Percentiles rank a stretch among this genome's conserved stretches.
Evolutionary conservation across 164 flowering plant genomes (phyloP).

Genomic region (Macadamia tetraphylla): DNA sequence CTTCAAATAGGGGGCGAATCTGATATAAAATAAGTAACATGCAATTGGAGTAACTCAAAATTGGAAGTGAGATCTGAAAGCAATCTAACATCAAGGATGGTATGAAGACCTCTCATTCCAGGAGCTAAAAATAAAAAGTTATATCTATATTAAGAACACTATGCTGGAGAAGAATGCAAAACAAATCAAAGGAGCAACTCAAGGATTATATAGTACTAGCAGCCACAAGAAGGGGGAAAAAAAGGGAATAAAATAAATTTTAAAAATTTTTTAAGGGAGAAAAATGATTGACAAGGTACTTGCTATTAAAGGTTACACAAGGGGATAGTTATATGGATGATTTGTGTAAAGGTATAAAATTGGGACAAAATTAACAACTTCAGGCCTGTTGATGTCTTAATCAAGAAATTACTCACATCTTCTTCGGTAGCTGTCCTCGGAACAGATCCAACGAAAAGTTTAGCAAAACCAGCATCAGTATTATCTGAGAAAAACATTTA

Average conservation of each 20-base stretch:
- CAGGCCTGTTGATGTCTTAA: background rate
- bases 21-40: slow-evolving; percentile 20
- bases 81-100: too few relatives aligned
- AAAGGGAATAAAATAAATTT: too few relatives aligned
- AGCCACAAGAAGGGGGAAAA: too few relatives aligned
- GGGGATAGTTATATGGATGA: background rate
- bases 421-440: slow-evolving; percentile 68
- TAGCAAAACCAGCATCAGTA: slow-evolving; percentile 44
- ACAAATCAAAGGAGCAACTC: too few relatives aligned
- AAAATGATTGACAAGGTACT: background rate
- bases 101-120: too few relatives aligned
- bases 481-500: slow-evolving; percentile 27
- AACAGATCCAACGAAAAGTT: slow-evolving; percentile 79
- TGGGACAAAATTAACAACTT: background rate
- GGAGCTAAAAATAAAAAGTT: too few relatives aligned
- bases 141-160: too few relatives aligned
- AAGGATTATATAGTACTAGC: too few relatives aligned
- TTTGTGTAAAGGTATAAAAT: background rate
- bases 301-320: background rate
- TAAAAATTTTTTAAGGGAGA: too few relatives aligned
- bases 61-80: too few relatives aligned
- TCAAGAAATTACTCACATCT: slow-evolving; percentile 47
- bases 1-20: slow-evolving; percentile 94
- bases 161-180: too few relatives aligned
- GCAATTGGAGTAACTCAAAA: background rate